Percentiles rank a stretch among this genome's conserved stretches.
Evolutionary conservation across 345 rosid species (phyloP).

Genomic region (Leavenworthia alabamica): DNA sequence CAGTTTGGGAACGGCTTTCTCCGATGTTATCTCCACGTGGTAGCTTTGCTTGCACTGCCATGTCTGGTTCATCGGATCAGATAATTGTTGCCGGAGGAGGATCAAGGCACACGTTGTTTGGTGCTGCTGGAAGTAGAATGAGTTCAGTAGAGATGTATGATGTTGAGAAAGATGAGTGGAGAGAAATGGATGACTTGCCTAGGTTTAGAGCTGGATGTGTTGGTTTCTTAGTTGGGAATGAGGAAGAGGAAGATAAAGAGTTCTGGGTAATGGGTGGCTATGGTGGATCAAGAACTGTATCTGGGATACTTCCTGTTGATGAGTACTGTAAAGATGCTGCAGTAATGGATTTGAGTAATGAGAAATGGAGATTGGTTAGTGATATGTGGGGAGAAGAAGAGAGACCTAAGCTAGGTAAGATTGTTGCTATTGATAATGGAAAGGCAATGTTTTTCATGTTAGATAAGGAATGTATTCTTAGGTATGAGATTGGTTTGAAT

Average conservation of each 20-base stretch:
- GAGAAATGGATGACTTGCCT: conserved; percentile 55
- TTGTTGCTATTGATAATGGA: conserved; percentile 44
- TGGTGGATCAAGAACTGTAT: conserved; percentile 65
- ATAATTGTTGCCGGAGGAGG: conserved; percentile 91
- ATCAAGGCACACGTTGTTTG: conserved; percentile 68
- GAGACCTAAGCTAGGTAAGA: conserved; percentile 62
- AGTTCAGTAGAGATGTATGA: conserved; percentile 73
- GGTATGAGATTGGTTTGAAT: conserved; percentile 58
- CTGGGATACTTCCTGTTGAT: conserved; percentile 77
- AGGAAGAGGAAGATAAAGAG: conserved; percentile 42
- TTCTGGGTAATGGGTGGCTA: conserved; percentile 99
- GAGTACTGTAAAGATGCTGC: conserved; percentile 71
- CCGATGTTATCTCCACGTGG: conserved; percentile 84
- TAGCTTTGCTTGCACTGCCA: conserved; percentile 75
- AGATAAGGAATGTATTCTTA: conserved; percentile 52
- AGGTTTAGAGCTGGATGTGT: conserved; percentile 81
- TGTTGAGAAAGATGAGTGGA: conserved; percentile 68
- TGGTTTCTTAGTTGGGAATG: conserved; percentile 50
- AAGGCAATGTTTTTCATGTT: conserved; percentile 66
- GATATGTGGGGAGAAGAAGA: conserved; percentile 76
- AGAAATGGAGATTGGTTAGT: conserved; percentile 65
- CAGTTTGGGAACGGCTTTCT: conserved; percentile 57
- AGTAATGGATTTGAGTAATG: conserved; percentile 58
- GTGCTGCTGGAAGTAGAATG: conserved; percentile 83
- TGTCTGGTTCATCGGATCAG: conserved; percentile 33